A percentile compares a stretch with the other conserved stretches of the same genome.
Conservation (phyloP, 1,139 yeast genomes). For the Pichia sp. region DNA sequence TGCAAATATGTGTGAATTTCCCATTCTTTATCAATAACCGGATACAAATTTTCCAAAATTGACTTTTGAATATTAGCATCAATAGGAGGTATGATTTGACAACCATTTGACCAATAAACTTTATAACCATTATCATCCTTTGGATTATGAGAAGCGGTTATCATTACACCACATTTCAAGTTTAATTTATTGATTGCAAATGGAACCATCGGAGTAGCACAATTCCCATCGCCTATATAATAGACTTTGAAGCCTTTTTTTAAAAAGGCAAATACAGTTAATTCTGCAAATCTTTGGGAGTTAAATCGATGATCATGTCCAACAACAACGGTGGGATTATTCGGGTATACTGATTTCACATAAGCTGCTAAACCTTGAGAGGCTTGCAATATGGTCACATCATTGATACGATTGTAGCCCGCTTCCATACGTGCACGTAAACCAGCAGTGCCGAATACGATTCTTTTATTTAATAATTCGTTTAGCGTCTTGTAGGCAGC, state of each 20-base stretch:
- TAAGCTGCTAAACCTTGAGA: slow-evolving; percentile 80
- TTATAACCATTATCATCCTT: slow-evolving; percentile 91
- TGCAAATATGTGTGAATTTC: slow-evolving; percentile 35
- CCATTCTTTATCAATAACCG: slow-evolving; percentile 51
- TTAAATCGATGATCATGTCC: slow-evolving; percentile 91
- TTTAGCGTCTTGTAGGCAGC: slow-evolving; percentile 35
- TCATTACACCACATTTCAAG: slow-evolving; percentile 86
- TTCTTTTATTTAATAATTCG: slow-evolving; percentile 46
- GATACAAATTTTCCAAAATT: slow-evolving; percentile 55
- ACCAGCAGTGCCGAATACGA: slow-evolving; percentile 93
- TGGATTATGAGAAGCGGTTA: slow-evolving; percentile 96
- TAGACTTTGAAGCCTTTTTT: slow-evolving; percentile 63
- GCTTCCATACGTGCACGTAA: slow-evolving; percentile 83
- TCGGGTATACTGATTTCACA: slow-evolving; percentile 27
- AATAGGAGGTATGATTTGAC: slow-evolving; percentile 93
- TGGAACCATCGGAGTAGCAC: slow-evolving; percentile 92
- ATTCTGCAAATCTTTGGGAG: slow-evolving; percentile 71
- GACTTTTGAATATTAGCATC: slow-evolving; percentile 63
- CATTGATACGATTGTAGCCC: slow-evolving; percentile 85
- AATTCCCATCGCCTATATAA: slow-evolving; percentile 49
- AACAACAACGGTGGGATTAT: slow-evolving; percentile 51
- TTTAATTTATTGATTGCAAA: slow-evolving; percentile 60
- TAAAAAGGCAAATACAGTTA: slow-evolving; percentile 70
- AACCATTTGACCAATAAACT: slow-evolving; percentile 88
- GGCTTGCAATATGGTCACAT: slow-evolving; percentile 83